Evolutionary conservation across 164 flowering plant species (phyloP).

Genomic region (Litsea cubeba): DNA sequence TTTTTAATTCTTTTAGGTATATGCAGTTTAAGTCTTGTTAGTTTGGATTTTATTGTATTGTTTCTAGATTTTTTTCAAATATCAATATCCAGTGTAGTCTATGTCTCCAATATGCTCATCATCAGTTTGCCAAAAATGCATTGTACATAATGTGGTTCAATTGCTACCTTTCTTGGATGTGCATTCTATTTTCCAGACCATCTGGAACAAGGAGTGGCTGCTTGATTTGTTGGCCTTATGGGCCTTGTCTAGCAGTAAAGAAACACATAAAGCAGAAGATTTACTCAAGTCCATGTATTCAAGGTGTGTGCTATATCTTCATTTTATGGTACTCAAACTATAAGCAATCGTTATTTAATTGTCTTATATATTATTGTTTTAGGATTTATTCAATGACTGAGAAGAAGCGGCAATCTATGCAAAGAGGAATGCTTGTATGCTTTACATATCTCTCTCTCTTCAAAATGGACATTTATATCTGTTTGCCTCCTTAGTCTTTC

Average conservation of each 20-base stretch:
- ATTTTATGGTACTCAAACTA: not conserved
- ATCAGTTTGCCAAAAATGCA: not conserved
- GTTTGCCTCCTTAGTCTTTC: not conserved
- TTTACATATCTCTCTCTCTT: not conserved
- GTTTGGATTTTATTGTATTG: not conserved
- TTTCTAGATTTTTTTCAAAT: too few species aligned
- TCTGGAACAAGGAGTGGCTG: constrained; percentile 79
- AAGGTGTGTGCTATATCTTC: constrained; percentile 34
- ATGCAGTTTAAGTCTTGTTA: not conserved
- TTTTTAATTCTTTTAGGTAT: not conserved
- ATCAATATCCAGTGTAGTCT: too few species aligned
- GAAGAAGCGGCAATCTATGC: constrained; percentile 68
- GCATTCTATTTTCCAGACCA: constrained; percentile 31
- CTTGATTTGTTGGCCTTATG: constrained; percentile 73
- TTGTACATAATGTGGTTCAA: not conserved
- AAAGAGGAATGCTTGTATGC: constrained; percentile 59
- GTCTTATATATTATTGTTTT: constrained; percentile 6
- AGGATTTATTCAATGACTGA: constrained; percentile 47
- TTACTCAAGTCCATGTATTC: constrained; percentile 53
- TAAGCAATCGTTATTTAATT: not conserved
- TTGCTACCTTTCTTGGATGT: not conserved
- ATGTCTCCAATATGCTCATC: not conserved
- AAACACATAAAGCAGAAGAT: constrained; percentile 49
- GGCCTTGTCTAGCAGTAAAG: constrained; percentile 58
- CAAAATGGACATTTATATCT: not conserved